Base-by-base conservation (phyloP, 2,329 filamentous ascomycete genomes). In the Cercospora sojina region DNA sequence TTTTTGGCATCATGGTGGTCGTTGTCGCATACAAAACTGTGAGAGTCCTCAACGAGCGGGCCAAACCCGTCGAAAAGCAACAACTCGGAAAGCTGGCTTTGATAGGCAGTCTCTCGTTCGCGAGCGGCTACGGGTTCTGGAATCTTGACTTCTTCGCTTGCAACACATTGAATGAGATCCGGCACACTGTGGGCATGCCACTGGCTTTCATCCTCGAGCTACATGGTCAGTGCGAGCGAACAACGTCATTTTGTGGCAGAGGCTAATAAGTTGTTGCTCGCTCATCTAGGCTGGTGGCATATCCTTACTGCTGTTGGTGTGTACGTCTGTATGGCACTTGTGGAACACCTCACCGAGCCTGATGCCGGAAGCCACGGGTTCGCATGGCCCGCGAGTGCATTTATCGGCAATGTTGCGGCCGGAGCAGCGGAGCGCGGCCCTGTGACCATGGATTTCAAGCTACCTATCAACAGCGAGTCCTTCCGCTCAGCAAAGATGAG, bases 391-490 rank as follows among this genome's bases (percentile, higher is more conserved):
- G 51, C 51, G 5, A 56, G 51, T 25, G n/a, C 29, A 9, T 56
- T 27, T 3, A 56, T 56, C 51, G 51, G 51, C 13, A 56, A 56
- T 0, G 51, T 25, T 27, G 51, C 51, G 13, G 29, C 25, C 23
- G 51, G 20, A 9, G 20, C 29, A 27, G 25, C 51, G 13, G 29
- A 56, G 16, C 51, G 29, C 16, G 51, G 51, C 16, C 25, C 29
- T 29, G 51, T 56, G 10, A 56, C 23, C n/a, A 56, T 56, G 25
- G 51, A 56, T 27, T 56, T 16, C 51, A 56, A 56, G 29, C 25
- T 29, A n/a, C 51, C 51, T 5, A 56, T 56, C 51, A 56, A 56
- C 51, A 56, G 51, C 51, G 51, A 56, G 29, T 56, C 51, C 29
- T 56, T 56, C 3, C 25, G 51, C 25, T 56, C 51, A 18, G 23